Conservation (phyloP, 2,329 filamentous ascomycete species). For the Colletotrichum musicola region DNA sequence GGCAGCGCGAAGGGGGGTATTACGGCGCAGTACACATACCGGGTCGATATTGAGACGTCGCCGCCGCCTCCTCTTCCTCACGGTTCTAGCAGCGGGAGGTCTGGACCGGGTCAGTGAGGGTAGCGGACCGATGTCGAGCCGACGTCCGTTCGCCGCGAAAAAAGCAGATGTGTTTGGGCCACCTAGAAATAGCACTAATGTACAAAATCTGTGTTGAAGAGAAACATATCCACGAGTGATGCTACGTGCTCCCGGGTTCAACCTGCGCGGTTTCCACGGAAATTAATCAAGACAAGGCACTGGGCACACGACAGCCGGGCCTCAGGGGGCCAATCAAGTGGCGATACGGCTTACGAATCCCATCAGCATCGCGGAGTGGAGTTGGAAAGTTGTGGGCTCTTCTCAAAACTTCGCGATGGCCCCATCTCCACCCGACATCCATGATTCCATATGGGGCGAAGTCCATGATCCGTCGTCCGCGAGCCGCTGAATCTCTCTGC, state of each 20-base stretch:
- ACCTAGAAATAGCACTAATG: slow-evolving; percentile 4
- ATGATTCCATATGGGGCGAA: neutral
- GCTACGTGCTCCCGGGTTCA: neutral
- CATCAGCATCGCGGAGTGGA: no score
- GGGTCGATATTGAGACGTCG: slow-evolving; percentile 31
- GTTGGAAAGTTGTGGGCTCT: neutral
- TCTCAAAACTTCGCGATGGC: neutral
- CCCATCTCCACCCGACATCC: neutral
- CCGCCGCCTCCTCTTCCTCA: neutral
- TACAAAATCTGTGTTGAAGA: slow-evolving; percentile 28
- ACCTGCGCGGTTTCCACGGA: slow-evolving; percentile 14
- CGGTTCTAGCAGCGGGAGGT: neutral
- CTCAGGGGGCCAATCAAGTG: no score
- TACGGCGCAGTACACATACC: slow-evolving; percentile 37
- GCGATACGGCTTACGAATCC: no score
- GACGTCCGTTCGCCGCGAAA: slow-evolving; percentile 7
- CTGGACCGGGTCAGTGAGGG: slow-evolving; percentile 6
- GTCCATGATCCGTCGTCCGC: slow-evolving; percentile 7
- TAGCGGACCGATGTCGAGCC: slow-evolving; percentile 12
- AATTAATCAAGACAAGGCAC: slow-evolving; percentile 25
- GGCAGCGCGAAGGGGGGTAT: slow-evolving; percentile 23
- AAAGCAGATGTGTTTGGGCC: neutral
- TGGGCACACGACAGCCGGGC: slow-evolving; percentile 16
- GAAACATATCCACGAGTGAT: slow-evolving; percentile 18
- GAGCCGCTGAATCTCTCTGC: neutral